Base-by-base conservation (phyloP, 1,284 basidiomycete species). In the Fomitopsis pinicola region DNA sequence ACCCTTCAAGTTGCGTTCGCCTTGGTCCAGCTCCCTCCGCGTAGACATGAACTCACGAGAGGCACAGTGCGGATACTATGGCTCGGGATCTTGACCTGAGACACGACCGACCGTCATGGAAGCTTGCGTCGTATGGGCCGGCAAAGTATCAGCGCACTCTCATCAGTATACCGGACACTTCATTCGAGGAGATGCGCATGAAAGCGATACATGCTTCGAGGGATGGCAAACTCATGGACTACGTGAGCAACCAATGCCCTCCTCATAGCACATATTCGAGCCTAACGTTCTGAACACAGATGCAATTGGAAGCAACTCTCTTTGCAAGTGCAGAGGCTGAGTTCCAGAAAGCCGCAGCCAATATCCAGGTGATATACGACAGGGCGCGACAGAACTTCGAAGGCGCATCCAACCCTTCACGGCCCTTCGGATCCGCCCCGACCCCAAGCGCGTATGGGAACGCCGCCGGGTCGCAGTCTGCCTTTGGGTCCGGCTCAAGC, bases 81-180 rank as follows among this genome's bases (percentile, higher is more conserved):
- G 70, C 71, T 15, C 77, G 75, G 46, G 92, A 94, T 68, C 69
- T 94, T n/a, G 84, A 82, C 3, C 71, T 74, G 6, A 73, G 73
- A 17, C 75, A 73, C 4, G 91, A 94, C 22, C 87, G 86, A 67
- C 95, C 95, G 0, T 59, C 83, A 7, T 98, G 92, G 89, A 87
- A 89, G n/a, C 76, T 96, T 0, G 88, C 92, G 0, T 89, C 84
- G 0, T 97, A 91, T 71, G 94, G 83, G 0, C 85, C 91, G 26
- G 85, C 87, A 0, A 95, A 95, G 70, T 72, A 83, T 59, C 92
- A 95, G 67, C 87, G 87, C 0, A 86, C 82, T 54, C 68, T 97
- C 6, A 74, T 97, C 17, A 65, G 74, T 5, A 87, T 85, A 1
- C 76, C 90, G 36, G 95, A 97, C 68, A 79, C 90, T 63, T 91